These are phyloP conservation scores for Endogone sp. DNA, from an alignment of 192 early-diverging fungal genomes.

Conservation along the genomic window DNA sequence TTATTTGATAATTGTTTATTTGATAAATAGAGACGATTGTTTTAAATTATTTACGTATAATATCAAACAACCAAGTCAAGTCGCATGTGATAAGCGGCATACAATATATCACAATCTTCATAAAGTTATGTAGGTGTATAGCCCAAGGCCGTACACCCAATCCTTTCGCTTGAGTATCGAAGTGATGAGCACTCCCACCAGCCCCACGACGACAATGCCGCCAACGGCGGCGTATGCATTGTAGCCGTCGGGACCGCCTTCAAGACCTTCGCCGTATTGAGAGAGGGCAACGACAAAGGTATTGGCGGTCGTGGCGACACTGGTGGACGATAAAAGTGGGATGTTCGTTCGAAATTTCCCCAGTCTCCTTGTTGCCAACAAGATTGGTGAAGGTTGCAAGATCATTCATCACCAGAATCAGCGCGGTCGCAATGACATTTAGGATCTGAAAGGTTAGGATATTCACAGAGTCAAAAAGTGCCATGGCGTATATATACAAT, in stretches of 20 bases:
- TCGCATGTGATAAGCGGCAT: no score
- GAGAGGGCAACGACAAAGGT: background rate
- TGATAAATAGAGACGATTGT: no score
- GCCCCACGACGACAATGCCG: background rate
- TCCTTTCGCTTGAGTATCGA: background rate
- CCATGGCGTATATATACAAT: no score
- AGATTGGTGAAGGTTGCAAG: background rate
- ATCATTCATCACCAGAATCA: background rate
- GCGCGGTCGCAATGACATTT: background rate
- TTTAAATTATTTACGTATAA: no score
- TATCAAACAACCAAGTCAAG: no score
- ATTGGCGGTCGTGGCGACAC: no score
- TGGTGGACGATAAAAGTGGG: background rate
- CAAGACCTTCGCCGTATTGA: background rate
- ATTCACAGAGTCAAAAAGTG: background rate
- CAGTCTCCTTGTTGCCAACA: background rate
- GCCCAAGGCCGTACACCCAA: constrained; percentile 3
- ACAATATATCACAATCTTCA: no score
- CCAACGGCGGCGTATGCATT: background rate
- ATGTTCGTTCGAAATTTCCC: background rate
- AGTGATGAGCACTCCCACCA: background rate
- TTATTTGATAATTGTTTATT: no score
- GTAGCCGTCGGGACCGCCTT: constrained; percentile 3
- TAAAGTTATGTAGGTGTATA: no score
- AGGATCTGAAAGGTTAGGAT: background rate